These are phyloP conservation scores for Schizonepeta tenuifolia DNA, from an alignment of 257 asterid genomes.

Conservation along the genomic window DNA sequence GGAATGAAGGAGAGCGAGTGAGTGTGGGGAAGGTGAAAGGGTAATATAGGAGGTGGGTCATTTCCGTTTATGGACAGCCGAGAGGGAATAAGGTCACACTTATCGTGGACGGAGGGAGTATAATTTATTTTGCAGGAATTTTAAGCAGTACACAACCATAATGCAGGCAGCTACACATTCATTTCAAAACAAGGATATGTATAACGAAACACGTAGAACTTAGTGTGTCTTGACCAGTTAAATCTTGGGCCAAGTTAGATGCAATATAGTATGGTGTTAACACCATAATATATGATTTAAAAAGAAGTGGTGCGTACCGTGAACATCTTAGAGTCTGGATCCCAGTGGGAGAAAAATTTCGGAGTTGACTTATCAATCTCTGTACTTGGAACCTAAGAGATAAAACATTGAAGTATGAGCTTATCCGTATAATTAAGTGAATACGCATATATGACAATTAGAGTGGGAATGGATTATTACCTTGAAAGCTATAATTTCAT, in stretches of 20 bases:
- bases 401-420: neutral
- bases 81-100: too few relatives aligned
- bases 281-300: neutral
- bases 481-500: conserved; percentile 91
- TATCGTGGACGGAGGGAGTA: too few relatives aligned
- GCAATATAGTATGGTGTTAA: conserved; percentile 5
- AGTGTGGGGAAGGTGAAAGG: too few relatives aligned
- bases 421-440: conserved; percentile 11
- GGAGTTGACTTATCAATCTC: conserved; percentile 99
- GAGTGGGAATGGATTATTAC: conserved; percentile 39
- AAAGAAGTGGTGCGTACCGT: conserved; percentile 53
- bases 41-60: too few relatives aligned
- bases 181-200: neutral
- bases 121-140: neutral
- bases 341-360: conserved; percentile 98
- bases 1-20: too few relatives aligned
- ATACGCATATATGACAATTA: neutral
- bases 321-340: conserved; percentile 97
- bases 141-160: neutral
- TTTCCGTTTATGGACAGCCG: too few relatives aligned
- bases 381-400: conserved; percentile 82
- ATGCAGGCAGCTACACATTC: neutral
- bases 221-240: neutral
- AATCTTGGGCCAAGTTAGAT: conserved; percentile 15
- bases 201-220: conserved; percentile 9